phyloP scores from a whole-genome alignment of 2,329 filamentous ascomycete genomes.

The Aplosporella prunicola region DNA sequence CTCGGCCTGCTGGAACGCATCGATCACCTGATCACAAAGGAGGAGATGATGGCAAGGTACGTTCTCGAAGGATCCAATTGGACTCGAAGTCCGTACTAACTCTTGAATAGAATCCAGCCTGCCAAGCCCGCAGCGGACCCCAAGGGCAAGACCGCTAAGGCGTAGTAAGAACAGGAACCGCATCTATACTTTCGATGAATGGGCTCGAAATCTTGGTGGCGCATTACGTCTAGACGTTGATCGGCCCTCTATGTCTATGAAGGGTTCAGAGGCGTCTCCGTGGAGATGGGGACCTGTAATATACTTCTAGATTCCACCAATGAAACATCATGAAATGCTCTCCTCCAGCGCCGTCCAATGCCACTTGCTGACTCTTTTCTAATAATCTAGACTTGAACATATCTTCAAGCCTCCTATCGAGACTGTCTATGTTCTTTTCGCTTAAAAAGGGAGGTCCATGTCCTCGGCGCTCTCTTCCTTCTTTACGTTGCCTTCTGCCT shows the following conservation, averaged over 20 bases:
- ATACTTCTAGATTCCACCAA: constrained; percentile 11
- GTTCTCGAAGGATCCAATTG: no score
- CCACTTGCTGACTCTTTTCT: no score
- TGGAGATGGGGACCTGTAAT: constrained; percentile 7
- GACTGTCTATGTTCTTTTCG: background rate
- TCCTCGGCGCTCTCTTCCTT: constrained; percentile 53
- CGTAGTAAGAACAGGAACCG: constrained; percentile 19
- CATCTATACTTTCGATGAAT: constrained; percentile 2
- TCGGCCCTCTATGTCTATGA: background rate
- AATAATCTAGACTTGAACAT: no score
- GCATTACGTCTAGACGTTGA: constrained; percentile 8
- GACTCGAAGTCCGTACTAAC: no score
- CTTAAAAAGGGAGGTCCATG: constrained; percentile 58
- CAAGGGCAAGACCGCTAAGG: constrained; percentile 30
- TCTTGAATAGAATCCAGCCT: constrained; percentile 11
- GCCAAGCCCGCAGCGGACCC: constrained; percentile 47
- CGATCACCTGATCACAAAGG: constrained; percentile 97
- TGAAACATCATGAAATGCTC: background rate
- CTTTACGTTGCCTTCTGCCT: constrained; percentile 25
- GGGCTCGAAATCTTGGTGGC: constrained; percentile 5
- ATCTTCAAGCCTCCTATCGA: background rate
- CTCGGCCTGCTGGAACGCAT: constrained; percentile 80
- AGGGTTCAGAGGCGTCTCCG: constrained; percentile 6
- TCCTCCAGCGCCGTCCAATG: background rate
- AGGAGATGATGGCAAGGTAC: constrained; percentile 99